Evolutionary conservation across 495 filamentous ascomycete genomes (phyloP).

Genomic region (Podospora fimiseda): DNA sequence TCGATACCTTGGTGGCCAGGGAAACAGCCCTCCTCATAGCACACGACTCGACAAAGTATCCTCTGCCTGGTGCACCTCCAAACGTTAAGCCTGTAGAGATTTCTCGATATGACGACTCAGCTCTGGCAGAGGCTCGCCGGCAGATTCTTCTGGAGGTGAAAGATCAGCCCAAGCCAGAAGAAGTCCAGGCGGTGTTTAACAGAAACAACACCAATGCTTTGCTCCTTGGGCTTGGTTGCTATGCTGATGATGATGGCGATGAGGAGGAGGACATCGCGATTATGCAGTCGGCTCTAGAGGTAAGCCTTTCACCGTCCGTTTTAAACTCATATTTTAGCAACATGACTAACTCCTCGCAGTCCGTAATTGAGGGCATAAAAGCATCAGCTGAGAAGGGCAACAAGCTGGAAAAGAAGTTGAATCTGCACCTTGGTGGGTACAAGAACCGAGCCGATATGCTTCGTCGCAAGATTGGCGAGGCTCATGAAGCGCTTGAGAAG

Average conservation of each 20-base stretch:
- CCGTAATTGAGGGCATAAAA: conserved; percentile 62
- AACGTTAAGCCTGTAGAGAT: conserved; percentile 55
- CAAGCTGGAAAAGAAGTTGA: conserved; percentile 91
- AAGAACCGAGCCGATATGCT: conserved; percentile 77
- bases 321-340: neutral
- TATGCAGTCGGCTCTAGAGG: conserved; percentile 60
- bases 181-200: conserved; percentile 64
- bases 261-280: conserved; percentile 56
- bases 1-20: conserved; percentile 54
- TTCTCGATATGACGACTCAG: conserved; percentile 61
- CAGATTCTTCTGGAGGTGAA: conserved; percentile 69
- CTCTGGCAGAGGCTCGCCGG: conserved; percentile 65
- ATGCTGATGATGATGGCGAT: conserved; percentile 56
- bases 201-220: conserved; percentile 50
- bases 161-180: conserved; percentile 48
- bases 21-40: conserved; percentile 76
- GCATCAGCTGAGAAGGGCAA: conserved; percentile 69
- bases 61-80: conserved; percentile 54
- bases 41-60: conserved; percentile 71
- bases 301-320: conserved; percentile 31
- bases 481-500: conserved; percentile 67
- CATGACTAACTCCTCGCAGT: conserved; percentile 41
- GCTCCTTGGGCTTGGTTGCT: conserved; percentile 71
- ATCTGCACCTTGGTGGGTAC: conserved; percentile 81
- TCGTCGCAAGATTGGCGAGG: conserved; percentile 73